These are phyloP conservation scores for Hordeum vulgare DNA, from an alignment of 176 grass and related monocot genomes.

Conservation along the genomic window MorexV3_pseudomolecules_assembly NC_058520.1:80631514-80632013, in stretches of 20 bases:
- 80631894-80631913: neutral
- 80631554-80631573: neutral
- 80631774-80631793: constrained; percentile 49
- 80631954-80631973: constrained; percentile 59
- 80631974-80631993: constrained; percentile 49
- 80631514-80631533: neutral
- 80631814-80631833: constrained; percentile 46
- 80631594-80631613: neutral
- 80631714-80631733: neutral
- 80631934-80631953: constrained; percentile 46
- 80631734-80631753: constrained; percentile 18
- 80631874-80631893: neutral
- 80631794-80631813: constrained; percentile 48
- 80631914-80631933: neutral
- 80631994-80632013: constrained; percentile 13
- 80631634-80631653: neutral
- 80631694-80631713: neutral
- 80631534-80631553: neutral
- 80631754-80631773: constrained; percentile 29
- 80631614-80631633: neutral
- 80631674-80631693: neutral
- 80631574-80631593: neutral
- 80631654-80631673: neutral
- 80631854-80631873: neutral
- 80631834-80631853: constrained; percentile 34